A percentile compares a stretch with the other conserved stretches of the same genome.
phyloP scores from a whole-genome alignment of 1,284 basidiomycete genomes.

The Cryptococcus sp. region DNA sequence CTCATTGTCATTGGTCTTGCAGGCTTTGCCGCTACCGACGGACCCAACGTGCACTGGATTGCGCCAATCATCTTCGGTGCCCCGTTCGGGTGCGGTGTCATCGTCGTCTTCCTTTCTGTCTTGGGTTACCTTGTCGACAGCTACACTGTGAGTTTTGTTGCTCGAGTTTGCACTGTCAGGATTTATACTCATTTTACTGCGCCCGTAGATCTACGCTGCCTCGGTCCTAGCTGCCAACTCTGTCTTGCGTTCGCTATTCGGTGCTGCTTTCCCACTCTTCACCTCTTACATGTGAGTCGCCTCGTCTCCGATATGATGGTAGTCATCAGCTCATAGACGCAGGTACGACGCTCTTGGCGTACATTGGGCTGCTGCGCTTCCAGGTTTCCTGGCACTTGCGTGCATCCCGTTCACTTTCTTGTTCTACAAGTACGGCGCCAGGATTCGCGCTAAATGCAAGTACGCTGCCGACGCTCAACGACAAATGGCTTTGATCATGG shows the following conservation, averaged over 20 bases:
- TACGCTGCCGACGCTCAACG: slow-evolving; percentile 46
- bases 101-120: slow-evolving; percentile 64
- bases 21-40: slow-evolving; percentile 51
- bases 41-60: slow-evolving; percentile 54
- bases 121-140: slow-evolving; percentile 67
- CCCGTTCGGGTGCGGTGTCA: slow-evolving; percentile 66
- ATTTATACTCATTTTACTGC: not conserved
- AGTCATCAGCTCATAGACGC: too few relatives aligned
- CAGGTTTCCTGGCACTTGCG: slow-evolving; percentile 62
- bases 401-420: slow-evolving; percentile 62
- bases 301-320: slow-evolving; percentile 32
- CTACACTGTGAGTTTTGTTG: slow-evolving; percentile 60
- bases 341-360: slow-evolving; percentile 65
- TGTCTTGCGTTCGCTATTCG: slow-evolving; percentile 66
- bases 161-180: slow-evolving; percentile 1
- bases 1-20: slow-evolving; percentile 51
- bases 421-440: slow-evolving; percentile 60
- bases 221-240: slow-evolving; percentile 70
- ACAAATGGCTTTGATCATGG: slow-evolving; percentile 44
- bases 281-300: slow-evolving; percentile 41
- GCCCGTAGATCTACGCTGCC: slow-evolving; percentile 51
- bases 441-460: slow-evolving; percentile 62
- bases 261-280: slow-evolving; percentile 66
- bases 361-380: slow-evolving; percentile 67
- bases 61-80: slow-evolving; percentile 63